phyloP scores from a whole-genome alignment of 163 green algal species.

The Chloromonas sp. region DNA sequence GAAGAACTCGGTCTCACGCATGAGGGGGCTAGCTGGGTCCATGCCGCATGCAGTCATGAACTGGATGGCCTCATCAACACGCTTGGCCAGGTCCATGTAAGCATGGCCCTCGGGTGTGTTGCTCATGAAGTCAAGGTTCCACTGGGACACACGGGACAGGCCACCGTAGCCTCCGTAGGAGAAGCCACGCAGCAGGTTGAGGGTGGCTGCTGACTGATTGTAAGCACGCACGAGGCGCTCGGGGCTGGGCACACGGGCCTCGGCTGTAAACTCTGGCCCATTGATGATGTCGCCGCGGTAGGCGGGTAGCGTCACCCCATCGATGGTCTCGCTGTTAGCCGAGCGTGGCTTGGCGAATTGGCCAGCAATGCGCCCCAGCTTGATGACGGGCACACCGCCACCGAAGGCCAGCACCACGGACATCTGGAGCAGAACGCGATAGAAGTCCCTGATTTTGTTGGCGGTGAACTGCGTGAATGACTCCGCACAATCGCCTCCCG shows the following conservation, averaged over 20 bases:
- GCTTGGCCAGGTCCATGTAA: slow-evolving; percentile 88
- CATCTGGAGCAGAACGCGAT: slow-evolving; percentile 87
- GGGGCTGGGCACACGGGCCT: slow-evolving; percentile 86
- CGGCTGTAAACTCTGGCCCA: slow-evolving; percentile 79
- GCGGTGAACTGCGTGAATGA: slow-evolving; percentile 92
- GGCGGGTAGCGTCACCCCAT: slow-evolving; percentile 70
- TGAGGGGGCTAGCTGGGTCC: slow-evolving; percentile 60
- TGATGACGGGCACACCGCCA: slow-evolving; percentile 90
- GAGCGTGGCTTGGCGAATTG: slow-evolving; percentile 96
- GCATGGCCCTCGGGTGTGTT: slow-evolving; percentile 73
- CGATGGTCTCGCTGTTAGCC: slow-evolving; percentile 60
- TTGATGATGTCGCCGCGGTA: slow-evolving; percentile 99
- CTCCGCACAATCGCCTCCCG: slow-evolving; percentile 93
- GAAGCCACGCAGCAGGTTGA: slow-evolving; percentile 98
- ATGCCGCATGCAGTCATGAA: slow-evolving; percentile 97
- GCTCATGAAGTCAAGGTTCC: slow-evolving; percentile 99
- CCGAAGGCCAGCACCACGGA: slow-evolving; percentile 93
- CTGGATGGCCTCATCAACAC: slow-evolving; percentile 89
- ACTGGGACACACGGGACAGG: slow-evolving; percentile 86
- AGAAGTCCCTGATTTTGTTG: slow-evolving; percentile 91
- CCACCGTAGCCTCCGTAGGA: slow-evolving; percentile 89
- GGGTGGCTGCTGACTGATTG: slow-evolving; percentile 94
- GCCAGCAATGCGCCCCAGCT: slow-evolving; percentile 93
- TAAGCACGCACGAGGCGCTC: slow-evolving; percentile 85
- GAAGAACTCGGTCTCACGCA: slow-evolving; percentile 97